Base-by-base conservation (phyloP, 768 basidiomycete species). In the Podaxis sp. region DNA sequence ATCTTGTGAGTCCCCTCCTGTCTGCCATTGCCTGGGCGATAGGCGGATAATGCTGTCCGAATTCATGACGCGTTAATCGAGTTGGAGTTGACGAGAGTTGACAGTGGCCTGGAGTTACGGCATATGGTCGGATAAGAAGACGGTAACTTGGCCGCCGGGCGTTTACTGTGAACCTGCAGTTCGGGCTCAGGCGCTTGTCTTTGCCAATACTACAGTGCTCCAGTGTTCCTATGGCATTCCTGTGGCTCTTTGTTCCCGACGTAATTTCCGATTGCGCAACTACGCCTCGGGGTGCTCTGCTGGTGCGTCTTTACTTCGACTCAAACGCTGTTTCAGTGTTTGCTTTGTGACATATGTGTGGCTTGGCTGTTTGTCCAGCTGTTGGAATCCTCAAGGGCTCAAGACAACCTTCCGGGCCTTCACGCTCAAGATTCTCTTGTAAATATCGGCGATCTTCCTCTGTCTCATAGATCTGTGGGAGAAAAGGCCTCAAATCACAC, bases 391-490 rank as follows among this genome's bases (percentile, higher is more conserved):
- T 19, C 44, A 46, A 46, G 44, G 7, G n/a, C 44, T 19, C 44
- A 46, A 46, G 33, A 33, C 33, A 9, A 33, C 33, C 33, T 33
- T 33, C 33, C 9, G 33, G 33, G 8, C 8, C 33, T 33, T 33
- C 33, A 33, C 33, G 44, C 44, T 46, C 44, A 46, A 51, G 57
- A 59, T 39, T 51, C 57, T 49, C 48, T n/a, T 40, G 57, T 46
- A 28, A 59, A 59, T 59, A 40, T 46, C 4, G 24, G 28, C 30
- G 15, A 3, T 19, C 13, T 24, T 13, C 5, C 13, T 42, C 39
- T 24, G 22, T 15, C 3, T 40, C 44, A 48, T 59, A 46, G 57
- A 59, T 59, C 57, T 59, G 57, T n/a, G 15, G 57, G 48, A 38
- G 44, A 46, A 54, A 15, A 12, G 11, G 28, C 33, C 48, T 46